phyloP scores from a whole-genome alignment of 352 stramenopile species.

The Blastocystis sp. region DNA sequence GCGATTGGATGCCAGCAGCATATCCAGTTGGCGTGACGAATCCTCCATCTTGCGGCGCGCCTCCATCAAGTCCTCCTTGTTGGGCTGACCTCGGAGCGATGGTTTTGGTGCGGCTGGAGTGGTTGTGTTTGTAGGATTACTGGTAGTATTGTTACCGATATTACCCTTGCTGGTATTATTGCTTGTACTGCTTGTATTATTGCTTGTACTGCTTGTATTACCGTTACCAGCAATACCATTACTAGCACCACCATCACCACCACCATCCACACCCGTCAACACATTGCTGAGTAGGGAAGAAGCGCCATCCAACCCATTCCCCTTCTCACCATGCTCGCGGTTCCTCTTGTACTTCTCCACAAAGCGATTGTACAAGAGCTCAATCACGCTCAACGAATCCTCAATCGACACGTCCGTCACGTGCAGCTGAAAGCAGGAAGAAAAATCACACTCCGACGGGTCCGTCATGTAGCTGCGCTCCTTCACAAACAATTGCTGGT shows the following conservation, averaged over 20 bases:
- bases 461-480: neutral
- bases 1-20: neutral
- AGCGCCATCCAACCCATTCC: too few species aligned
- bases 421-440: neutral
- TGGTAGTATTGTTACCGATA: too few species aligned
- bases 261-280: too few species aligned
- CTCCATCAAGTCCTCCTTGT: neutral
- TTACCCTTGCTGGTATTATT: too few species aligned
- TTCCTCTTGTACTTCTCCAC: neutral
- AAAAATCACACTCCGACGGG: neutral
- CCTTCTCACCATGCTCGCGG: too few species aligned
- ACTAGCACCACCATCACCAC: too few species aligned
- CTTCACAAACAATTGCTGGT: neutral
- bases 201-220: too few species aligned
- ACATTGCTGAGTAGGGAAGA: too few species aligned
- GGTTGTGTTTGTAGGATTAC: too few species aligned
- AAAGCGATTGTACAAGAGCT: neutral
- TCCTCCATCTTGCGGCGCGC: neutral
- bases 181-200: too few species aligned
- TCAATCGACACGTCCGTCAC: slow-evolving; percentile 4
- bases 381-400: neutral
- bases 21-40: neutral
- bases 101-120: neutral
- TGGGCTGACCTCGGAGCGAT: neutral
- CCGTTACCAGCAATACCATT: too few species aligned